Evolutionary conservation across 768 basidiomycete species (phyloP), one percentile per base, ranked within the genome.

Genomic region (Amanita muscaria): DNA sequence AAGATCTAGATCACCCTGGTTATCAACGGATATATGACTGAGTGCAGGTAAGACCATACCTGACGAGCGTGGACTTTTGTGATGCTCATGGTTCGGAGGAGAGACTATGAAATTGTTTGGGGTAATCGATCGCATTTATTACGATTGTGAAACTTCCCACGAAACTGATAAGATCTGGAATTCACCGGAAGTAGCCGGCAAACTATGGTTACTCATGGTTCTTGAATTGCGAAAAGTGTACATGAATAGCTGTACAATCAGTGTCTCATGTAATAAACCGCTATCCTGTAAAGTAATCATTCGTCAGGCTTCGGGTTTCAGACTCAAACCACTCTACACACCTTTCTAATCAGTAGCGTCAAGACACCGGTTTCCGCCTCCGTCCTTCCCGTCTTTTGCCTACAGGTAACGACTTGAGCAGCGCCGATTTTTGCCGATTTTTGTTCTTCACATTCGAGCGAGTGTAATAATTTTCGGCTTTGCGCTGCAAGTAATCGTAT

Each of bases 21-120:
- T n/a, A 18, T 5, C 31, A 24, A 32, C 3, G 6, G 30, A 9
- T 30, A 33, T 14, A 27, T 22, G 4, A 14, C 11, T 6, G 2
- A 0, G 3, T 2, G 22, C 10, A 5, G 25, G 23, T 8, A 30
- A 37, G 29, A 31, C 49, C 62, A 50, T 67, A 88, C 91, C 83
- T 93, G 90, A 62, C 92, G 89, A 58, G 91, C 91, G 70, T 82
- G 75, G 59, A 96, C 68, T 72, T 92, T 92, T 47, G 80, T 80
- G 73, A 94, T 79, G 59, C 91, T 89, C 91, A 96, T 94, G 70
- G 60, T 69, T 62, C 63, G 55, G 52, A 57, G 57, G 59, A 55
- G 56, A 57, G 54, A 42, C 52, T 35, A 49, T 54, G 46, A 49
- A 49, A 46, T 32, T 41, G 38, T 46, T n/a, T 52, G 52, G 62